Evolutionary conservation across 768 basidiomycete species (phyloP), one percentile per base, ranked within the genome.

Genomic region (Rhodotorula toruloides): DNA sequence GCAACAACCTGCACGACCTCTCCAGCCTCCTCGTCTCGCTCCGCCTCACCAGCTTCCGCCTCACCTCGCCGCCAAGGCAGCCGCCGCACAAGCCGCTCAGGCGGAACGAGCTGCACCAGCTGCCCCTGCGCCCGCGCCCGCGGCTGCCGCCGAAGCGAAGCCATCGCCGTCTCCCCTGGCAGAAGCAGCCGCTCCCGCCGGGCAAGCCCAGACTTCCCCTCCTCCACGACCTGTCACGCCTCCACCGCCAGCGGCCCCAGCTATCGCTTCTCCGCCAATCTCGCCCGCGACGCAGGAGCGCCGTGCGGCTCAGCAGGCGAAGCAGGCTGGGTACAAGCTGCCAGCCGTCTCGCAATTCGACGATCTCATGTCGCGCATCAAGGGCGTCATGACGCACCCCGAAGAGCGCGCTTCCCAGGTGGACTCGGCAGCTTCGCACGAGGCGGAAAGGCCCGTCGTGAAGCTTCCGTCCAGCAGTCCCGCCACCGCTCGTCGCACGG

Each of bases 321-420:
- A 0, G 21, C 54, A 62, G 39, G 17, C 42, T 25, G 61, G 56
- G 3, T 63, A 65, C 62, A 70, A 67, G 40, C 58, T 61, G 4
- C 70, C 70, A 2, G 61, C 66, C 52, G 57, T 71, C 10, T 59
- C 61, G 29, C 55, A 78, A 43, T 73, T 78, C 59, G 76, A 77
- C 56, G 70, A 71, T 53, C 74, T 76, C 64, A 68, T 78, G 63
- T 76, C 76, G 25, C 63, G 76, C 29, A 76, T 78, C 62, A 74
- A 77, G 63, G 76, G 74, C 14, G 78, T 74, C 11, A 78, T 78
- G 78, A 63, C 63, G 5, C 68, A 63, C 46, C 68, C 73, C 21
- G 61, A 66, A 29, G 47, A 42, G 14, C 27, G 29, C 4, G 31
- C 60, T 16, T 16, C n/a, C 21, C 46, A 52, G 2, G 25, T 61